Percentiles rank a stretch among this genome's conserved stretches.
These are phyloP conservation scores for Phytopythium aichiense DNA, from an alignment of 352 stramenopile species.

Conservation along the genomic window DNA sequence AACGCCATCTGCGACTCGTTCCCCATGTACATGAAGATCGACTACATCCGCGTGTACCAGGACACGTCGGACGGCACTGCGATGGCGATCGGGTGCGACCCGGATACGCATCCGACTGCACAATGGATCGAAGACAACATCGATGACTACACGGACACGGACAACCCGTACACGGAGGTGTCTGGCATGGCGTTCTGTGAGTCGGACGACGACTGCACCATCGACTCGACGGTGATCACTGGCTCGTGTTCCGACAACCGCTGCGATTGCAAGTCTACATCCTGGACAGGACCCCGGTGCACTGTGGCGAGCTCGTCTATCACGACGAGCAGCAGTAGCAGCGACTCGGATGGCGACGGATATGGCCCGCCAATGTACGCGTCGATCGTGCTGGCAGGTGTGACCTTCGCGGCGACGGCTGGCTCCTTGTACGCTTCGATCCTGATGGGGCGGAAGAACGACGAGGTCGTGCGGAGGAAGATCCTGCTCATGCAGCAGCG, in stretches of 20 bases:
- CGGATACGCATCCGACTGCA: slow-evolving; percentile 44
- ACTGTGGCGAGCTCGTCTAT: slow-evolving; percentile 13
- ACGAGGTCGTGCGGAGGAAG: slow-evolving; percentile 14
- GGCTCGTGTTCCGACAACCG: slow-evolving; percentile 19
- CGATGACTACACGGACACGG: slow-evolving; percentile 14
- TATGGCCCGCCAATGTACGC: slow-evolving; percentile 28
- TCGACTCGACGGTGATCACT: slow-evolving; percentile 15
- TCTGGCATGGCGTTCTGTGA: slow-evolving; percentile 34
- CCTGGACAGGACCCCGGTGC: slow-evolving; percentile 39
- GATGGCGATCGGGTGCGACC: slow-evolving; percentile 51
- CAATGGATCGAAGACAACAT: not conserved
- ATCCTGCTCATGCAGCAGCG: slow-evolving; percentile 3
- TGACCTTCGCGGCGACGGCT: slow-evolving; percentile 16
- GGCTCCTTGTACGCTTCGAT: slow-evolving; percentile 19
- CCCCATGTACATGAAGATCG: slow-evolving; percentile 69
- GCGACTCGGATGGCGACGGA: slow-evolving; percentile 12
- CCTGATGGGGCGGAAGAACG: slow-evolving; percentile 11
- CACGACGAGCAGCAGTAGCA: slow-evolving; percentile 14
- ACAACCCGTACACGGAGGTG: slow-evolving; percentile 35
- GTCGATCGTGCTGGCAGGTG: slow-evolving; percentile 10
- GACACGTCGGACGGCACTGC: slow-evolving; percentile 21
- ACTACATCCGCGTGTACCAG: slow-evolving; percentile 58
- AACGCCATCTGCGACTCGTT: slow-evolving; percentile 59
- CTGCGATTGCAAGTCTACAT: slow-evolving; percentile 17
- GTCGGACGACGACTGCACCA: slow-evolving; percentile 41